These are phyloP conservation scores for Mayamaea pseudoterrestris DNA, from an alignment of 108 stramenopile species.

Conservation along the genomic window DNA sequence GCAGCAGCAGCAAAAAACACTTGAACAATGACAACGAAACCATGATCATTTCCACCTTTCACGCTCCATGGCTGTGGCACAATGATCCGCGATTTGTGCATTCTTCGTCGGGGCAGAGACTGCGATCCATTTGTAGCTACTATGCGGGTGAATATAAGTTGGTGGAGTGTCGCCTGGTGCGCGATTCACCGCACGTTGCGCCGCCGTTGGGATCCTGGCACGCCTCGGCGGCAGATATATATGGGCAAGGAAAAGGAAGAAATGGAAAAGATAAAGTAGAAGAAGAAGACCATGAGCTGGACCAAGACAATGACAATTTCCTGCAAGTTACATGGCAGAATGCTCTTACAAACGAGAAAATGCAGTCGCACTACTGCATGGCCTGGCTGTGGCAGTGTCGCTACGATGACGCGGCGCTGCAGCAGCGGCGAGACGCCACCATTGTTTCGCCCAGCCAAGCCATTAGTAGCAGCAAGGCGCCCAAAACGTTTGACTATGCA, in stretches of 20 bases:
- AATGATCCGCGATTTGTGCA: constrained; percentile 49
- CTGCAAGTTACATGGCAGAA: no score
- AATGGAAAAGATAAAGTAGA: no score
- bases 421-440: background rate
- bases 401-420: background rate
- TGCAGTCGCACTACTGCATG: background rate
- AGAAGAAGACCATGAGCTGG: no score
- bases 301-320: no score
- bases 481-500: background rate
- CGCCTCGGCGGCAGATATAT: no score
- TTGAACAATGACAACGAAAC: no score
- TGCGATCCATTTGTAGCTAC: constrained; percentile 6
- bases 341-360: no score
- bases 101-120: constrained; percentile 47
- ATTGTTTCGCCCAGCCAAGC: background rate
- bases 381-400: constrained; percentile 3
- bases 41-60: constrained; percentile 17
- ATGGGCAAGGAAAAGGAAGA: no score
- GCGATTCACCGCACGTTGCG: background rate
- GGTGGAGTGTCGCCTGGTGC: no score
- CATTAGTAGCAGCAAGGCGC: background rate
- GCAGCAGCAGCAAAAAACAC: no score
- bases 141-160: no score
- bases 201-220: background rate
- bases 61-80: constrained; percentile 65